phyloP scores from a whole-genome alignment of 352 stramenopile species.

The Pythium oligandrum region DNA sequence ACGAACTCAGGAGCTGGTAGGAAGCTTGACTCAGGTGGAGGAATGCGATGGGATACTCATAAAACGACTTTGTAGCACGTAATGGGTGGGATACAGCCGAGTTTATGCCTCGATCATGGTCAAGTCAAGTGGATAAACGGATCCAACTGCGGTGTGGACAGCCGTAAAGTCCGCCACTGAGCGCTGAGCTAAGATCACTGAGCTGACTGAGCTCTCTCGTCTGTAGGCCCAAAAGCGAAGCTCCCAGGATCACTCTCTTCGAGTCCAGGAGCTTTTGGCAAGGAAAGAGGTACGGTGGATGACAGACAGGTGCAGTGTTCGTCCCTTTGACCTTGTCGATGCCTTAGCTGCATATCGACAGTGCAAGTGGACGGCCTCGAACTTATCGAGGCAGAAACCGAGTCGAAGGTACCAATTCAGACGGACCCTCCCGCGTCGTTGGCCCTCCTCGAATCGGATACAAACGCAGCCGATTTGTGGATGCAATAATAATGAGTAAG shows the following conservation, averaged over 20 bases:
- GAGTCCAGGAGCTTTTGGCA: slow-evolving; percentile 40
- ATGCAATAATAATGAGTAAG: slow-evolving; percentile 9
- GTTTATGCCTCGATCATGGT: slow-evolving; percentile 61
- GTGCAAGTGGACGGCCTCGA: slow-evolving; percentile 6
- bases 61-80: slow-evolving; percentile 7
- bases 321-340: background rate
- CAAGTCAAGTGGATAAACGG: slow-evolving; percentile 55
- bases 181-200: too few relatives aligned
- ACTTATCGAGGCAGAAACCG: background rate
- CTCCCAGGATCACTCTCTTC: slow-evolving; percentile 18
- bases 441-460: slow-evolving; percentile 6
- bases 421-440: too few relatives aligned
- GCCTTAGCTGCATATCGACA: background rate
- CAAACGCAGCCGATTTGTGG: slow-evolving; percentile 17
- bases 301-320: too few relatives aligned
- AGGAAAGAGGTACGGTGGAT: slow-evolving; percentile 35
- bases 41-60: background rate
- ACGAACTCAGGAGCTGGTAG: slow-evolving; percentile 23
- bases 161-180: too few relatives aligned
- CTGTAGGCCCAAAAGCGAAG: background rate
- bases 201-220: too few relatives aligned
- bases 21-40: background rate
- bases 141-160: slow-evolving; percentile 33
- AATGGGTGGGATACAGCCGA: slow-evolving; percentile 43
- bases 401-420: too few relatives aligned